Evolutionary conservation across 768 basidiomycete genomes (phyloP), one percentile per base, ranked within the genome.

Genomic region (Termitomyces sp.): DNA sequence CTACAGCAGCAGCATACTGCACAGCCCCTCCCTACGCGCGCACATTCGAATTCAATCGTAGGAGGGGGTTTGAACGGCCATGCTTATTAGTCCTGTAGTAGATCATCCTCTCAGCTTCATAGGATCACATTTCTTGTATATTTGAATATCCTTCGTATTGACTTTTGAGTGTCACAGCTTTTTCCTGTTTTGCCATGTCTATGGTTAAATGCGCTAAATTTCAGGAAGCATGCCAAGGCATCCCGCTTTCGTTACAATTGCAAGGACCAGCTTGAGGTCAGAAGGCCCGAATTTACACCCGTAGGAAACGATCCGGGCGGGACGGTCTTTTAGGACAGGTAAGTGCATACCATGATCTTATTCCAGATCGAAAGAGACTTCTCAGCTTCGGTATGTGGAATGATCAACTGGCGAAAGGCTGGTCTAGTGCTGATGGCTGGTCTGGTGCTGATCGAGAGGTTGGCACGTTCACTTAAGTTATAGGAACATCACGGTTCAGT

Each of bases 31-130:
- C 63, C 60, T 45, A 65, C 69, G 38, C 68, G 76, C 54, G 62
- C 68, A 38, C 75, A 74, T 58, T 74, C 75, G 15, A 76, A 75
- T 62, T 73, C 75, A 52, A 65, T 72, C 32, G 60, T 59, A 42
- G 64, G 66, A 10, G 64, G 66, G 20, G 38, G 54, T 32, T 43
- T 34, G 54, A 56, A 56, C 31, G 54, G 54, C 15, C 40, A 55
- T 6, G 31, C 15, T 29, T 43, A 56, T 56, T 56, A 56, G 54
- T 11, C 29, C n/a, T 11, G 32, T 37, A 36, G 32, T 34, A 17
- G 42, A 55, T n/a, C 17, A n/a, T 1, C 34, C 29, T 55, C 31
- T 42, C n/a, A 56, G 29, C 42, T 43, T 45, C 54, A 34, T n/a
- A 37, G 20, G 51, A 52, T 52, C n/a, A n/a, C 29, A 11, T 37